Conservation (phyloP, 2,329 filamentous ascomycete species). For the Zymoseptoria passerinii region DNA sequence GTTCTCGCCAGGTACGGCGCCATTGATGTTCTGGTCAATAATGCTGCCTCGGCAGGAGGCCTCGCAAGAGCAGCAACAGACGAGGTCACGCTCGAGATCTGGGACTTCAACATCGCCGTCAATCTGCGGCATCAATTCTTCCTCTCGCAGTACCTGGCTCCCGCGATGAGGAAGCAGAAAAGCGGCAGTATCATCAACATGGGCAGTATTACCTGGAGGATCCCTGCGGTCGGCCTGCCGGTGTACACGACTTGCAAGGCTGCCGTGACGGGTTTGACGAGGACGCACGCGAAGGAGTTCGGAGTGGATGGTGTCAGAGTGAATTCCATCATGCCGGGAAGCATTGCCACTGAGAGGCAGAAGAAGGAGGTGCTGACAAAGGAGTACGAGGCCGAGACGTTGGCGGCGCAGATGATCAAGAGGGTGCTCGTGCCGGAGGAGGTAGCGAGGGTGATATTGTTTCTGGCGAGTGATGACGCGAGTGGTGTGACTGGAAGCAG, state of each 20-base stretch:
- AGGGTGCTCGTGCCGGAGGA: constrained; percentile 24
- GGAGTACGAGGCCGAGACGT: constrained; percentile 22
- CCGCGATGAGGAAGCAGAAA: constrained; percentile 48
- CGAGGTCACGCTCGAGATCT: constrained; percentile 55
- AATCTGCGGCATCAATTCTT: constrained; percentile 59
- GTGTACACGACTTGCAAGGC: constrained; percentile 24
- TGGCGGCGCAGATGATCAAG: constrained; percentile 26
- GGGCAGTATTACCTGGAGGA: constrained; percentile 23
- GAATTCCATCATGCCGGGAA: constrained; percentile 26
- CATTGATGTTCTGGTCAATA: constrained; percentile 55
- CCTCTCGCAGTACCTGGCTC: constrained; percentile 51
- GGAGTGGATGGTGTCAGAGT: constrained; percentile 21
- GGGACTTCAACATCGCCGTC: constrained; percentile 52
- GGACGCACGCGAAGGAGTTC: constrained; percentile 25
- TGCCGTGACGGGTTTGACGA: constrained; percentile 23
- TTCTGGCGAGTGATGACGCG: constrained; percentile 26
- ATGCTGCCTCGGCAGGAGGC: constrained; percentile 48
- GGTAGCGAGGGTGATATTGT: constrained; percentile 25
- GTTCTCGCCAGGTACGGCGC: constrained; percentile 38
- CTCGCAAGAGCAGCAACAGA: constrained; percentile 54
- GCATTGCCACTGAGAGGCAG: constrained; percentile 27
- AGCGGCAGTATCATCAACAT: constrained; percentile 48
- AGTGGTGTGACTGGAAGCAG: constrained; percentile 25
- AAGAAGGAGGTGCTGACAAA: constrained; percentile 25
- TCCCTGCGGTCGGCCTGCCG: constrained; percentile 21